These are phyloP conservation scores for Pleurozium schreberi DNA, from an alignment of 225 moss, liverwort and hornwort species.

Conservation along the genomic window DNA sequence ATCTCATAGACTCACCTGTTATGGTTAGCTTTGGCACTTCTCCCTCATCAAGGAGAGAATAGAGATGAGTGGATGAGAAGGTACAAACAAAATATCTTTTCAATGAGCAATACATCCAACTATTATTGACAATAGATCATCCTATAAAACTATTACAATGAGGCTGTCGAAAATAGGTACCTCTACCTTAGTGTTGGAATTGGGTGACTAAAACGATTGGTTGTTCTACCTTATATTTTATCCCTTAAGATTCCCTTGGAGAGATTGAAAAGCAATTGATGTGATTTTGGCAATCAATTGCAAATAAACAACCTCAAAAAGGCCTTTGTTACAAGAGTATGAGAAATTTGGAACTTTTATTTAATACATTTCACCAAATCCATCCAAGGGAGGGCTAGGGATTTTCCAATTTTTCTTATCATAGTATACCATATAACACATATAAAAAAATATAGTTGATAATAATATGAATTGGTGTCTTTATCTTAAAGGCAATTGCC, in stretches of 20 bases:
- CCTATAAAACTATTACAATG: no score
- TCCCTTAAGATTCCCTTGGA: accelerated
- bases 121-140: no score
- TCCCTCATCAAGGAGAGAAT: no score
- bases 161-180: no score
- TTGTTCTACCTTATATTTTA: neutral
- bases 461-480: neutral
- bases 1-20: no score
- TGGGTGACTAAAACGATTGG: accelerated
- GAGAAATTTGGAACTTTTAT: neutral
- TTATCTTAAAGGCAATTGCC: accelerated
- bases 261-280: accelerated
- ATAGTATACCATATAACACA: neutral
- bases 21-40: no score
- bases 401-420: neutral
- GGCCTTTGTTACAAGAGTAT: accelerated
- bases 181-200: neutral
- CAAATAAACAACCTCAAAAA: neutral
- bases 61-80: no score
- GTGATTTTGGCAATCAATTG: neutral
- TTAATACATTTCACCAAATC: neutral
- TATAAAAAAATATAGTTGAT: neutral
- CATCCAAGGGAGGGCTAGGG: neutral
- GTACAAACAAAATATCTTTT: no score
- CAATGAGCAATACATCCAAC: no score